Base-by-base conservation (phyloP, 192 early-diverging fungal genomes). In the Lobosporangium transversale region DNA sequence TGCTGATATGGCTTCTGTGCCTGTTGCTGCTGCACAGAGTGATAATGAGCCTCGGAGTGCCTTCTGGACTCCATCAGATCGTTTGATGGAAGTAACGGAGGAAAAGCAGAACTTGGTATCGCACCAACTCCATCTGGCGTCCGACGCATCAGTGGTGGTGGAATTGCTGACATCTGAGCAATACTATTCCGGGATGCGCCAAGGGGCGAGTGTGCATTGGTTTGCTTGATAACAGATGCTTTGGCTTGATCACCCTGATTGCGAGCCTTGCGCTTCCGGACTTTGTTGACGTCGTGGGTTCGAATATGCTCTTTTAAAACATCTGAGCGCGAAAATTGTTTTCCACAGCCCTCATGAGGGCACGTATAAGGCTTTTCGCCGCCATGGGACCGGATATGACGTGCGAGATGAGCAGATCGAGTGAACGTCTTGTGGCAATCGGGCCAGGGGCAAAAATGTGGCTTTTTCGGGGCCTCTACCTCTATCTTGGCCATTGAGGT, bases 201-300 rank as follows among this genome's bases (percentile, higher is more conserved):
- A 20, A 54, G 14, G 24, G 53, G 24, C 0, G 26, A 2, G 10
- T 43, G 42, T 37, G 30, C 20, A 21, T 17, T 45, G 24, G 17
- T 53, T 37, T 33, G 51, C 37, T 15, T 20, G 7, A 36, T 49
- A 43, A 35, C 35, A 26, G 21, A 11, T 5, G 49, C 23, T 9
- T 57, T 58, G 21, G 35, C 2, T 8, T 45, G 27, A 15, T 53
- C 52, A 2, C 17, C 27, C 18, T 57, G 48, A 26, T 45, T 48
- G 14, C 65, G 57, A 0, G 33, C 42, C 11, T 62, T 66, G 31
- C 73, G 73, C 20, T 67, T 76, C 9, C 73, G 73, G 48, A 76
- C 65, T 33, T 88, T 87, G 78, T 94, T 92, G 55, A 90, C 92
- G 0, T 92, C 93, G 62, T 94, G 93, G 7, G 89, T 92, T 54